A percentile compares a stretch with the other conserved stretches of the same genome.
These are phyloP conservation scores for Aspergillus bertholletiae DNA, from an alignment of 495 filamentous ascomycete species.

Conservation along the genomic window DNA sequence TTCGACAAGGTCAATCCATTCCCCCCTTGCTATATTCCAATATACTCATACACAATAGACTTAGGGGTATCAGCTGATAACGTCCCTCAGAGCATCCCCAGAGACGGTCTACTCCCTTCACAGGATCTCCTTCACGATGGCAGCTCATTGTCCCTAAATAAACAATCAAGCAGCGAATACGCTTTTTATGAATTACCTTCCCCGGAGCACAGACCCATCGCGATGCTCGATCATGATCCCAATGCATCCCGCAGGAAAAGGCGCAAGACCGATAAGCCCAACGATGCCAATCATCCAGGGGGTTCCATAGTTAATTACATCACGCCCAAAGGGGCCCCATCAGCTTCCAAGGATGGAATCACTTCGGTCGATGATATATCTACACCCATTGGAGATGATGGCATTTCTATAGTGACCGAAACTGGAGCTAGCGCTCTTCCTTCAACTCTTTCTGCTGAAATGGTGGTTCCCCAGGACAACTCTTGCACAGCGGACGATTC, in stretches of 20 bases:
- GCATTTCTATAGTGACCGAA: not conserved
- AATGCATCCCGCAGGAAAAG: slow-evolving; percentile 47
- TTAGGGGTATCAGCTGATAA: slow-evolving; percentile 13
- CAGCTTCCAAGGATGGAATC: not conserved
- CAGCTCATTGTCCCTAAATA: not conserved
- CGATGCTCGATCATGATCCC: slow-evolving; percentile 34
- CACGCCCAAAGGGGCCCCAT: not conserved
- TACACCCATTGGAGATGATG: not conserved
- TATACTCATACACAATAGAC: slow-evolving; percentile 23
- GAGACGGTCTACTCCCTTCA: not conserved
- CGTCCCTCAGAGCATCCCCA: not conserved
- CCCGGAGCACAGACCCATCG: not conserved
- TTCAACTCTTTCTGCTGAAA: not conserved
- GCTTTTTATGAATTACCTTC: slow-evolving; percentile 1
- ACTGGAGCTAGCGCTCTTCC: not conserved
- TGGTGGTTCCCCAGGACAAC: not conserved
- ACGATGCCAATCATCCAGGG: not conserved
- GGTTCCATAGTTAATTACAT: slow-evolving; percentile 3
- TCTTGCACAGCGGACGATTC: not conserved
- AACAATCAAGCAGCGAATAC: not conserved
- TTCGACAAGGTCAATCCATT: slow-evolving; percentile 31
- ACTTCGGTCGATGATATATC: not conserved
- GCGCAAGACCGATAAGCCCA: slow-evolving; percentile 43
- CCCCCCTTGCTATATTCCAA: not conserved
- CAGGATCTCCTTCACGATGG: not conserved